Base-by-base conservation (phyloP, 1,284 basidiomycete genomes). In the Kwoniella shivajii region DNA sequence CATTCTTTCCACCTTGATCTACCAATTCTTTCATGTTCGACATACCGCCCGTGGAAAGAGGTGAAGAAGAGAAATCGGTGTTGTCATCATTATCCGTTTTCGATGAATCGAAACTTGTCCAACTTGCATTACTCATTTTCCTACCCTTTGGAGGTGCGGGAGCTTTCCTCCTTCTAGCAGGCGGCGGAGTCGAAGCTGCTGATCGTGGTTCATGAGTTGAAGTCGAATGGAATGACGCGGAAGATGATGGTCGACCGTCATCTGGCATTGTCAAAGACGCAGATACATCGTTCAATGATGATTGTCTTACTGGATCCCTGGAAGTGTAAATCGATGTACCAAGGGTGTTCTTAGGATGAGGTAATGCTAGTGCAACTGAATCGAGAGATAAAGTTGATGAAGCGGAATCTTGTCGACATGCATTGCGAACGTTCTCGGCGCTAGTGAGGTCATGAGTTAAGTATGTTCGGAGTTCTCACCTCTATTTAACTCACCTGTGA, bases 201-300 rank as follows among this genome's bases (percentile, higher is more conserved):
- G 56, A 54, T 30, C 46, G 14, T n/a, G n/a, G 31, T 18, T 34
- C 26, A 13, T 34, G 29, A 26, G 43, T n/a, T 44, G 44, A n/a
- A 14, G 24, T 16, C 24, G 53, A 57, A 29, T 46, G 37, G 1
- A 51, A 48, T 7, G 64, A 63, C 2, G 60, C 59, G 6, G 59
- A 56, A 7, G 65, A 65, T 1, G 55, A 51, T 1, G 64, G 63
- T 34, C 65, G 50, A 27, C 50, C 50, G 33, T 60, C 57, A n/a
- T 61, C 55, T 27, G 62, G 38, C 20, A 46, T 14, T 34, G 46
- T 33, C 36, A 69, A 54, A 4, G 74, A 68, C 10, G 65, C 62
- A 6, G 68, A 69, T 3, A 76, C 68, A 47, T 75, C 74, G 38
- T 73, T 65, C 20, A 76, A 59, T 3, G 69, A 71, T 5, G 72